Base-by-base conservation (phyloP, 345 rosid species). In the Schrenkiella parvula region DNA sequence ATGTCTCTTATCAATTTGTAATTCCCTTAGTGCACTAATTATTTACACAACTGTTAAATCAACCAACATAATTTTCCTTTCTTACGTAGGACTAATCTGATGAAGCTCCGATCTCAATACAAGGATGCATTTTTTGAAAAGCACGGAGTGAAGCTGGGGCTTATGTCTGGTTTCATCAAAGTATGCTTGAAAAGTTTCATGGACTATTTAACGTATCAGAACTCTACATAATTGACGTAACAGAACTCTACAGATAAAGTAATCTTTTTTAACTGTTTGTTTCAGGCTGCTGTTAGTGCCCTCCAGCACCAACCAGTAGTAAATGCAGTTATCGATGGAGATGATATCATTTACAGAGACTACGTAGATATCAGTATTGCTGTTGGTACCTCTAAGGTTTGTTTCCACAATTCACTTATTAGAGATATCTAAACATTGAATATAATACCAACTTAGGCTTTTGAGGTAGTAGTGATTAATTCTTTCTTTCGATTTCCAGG, bases 321-420 rank as follows among this genome's bases (percentile, higher is more conserved):
- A 29, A 95, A 95, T 89, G 99, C 99, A 63, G 99, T 95, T 52
- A 95, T 95, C 38, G 99, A 95, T 48, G 99, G 99, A 43, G 99
- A 95, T 25, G 99, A 95, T 75, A 95, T 95, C 65, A 91, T 91
- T 64, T 95, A 95, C 78, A 86, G 98, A 82, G 99, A 95, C 77
- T 95, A 95, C 32, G 48, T 91, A 35, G 99, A 95, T 75, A 86
- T 95, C 72, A 95, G 98, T 81, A 87, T 95, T 21, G 98, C 99
- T 8, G 88, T 84, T 61, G 88, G 88, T 61, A 84, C 88, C 73
- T 75, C 88, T 13, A 84, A 84, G 88, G 86, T 84, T 63, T 53
- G 84, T 74, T 44, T 54, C 37, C 9, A 5, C 52, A 26, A 2
- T 17, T 34, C 56, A 34, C 28, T 53, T 31, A 2, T 41, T 41